A percentile compares a stretch with the other conserved stretches of the same genome.
Evolutionary conservation across 331 rosid genomes (phyloP).

Genomic region (Dryas integrifolia): DNA sequence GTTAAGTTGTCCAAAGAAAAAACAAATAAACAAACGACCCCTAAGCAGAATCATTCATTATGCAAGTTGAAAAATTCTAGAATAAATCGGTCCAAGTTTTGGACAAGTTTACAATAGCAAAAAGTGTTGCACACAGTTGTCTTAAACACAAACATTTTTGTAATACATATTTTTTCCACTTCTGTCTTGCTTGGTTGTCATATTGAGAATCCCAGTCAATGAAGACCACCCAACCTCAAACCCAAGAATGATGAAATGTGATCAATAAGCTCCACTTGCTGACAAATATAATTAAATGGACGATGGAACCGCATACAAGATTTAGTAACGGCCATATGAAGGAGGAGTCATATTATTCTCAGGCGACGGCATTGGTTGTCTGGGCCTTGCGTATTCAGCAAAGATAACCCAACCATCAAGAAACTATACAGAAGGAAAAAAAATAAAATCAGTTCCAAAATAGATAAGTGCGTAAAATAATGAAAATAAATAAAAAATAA

Average conservation of each 20-base stretch:
- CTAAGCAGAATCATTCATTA: neutral
- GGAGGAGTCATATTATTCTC: constrained; percentile 33
- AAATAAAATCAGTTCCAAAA: constrained; percentile 14
- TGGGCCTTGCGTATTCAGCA: constrained; percentile 93
- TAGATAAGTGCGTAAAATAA: neutral
- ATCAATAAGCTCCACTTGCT: constrained; percentile 16
- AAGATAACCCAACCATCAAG: constrained; percentile 98
- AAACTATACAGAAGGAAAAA: constrained; percentile 48
- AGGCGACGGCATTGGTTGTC: constrained; percentile 47
- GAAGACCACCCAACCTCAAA: constrained; percentile 23
- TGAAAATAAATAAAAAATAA: neutral
- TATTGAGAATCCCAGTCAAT: constrained; percentile 19
- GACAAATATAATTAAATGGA: constrained; percentile 20
- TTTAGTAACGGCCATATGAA: constrained; percentile 45
- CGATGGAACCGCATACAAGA: constrained; percentile 1
- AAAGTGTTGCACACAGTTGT: neutral
- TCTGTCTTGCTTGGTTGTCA: constrained; percentile 3
- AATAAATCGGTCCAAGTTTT: constrained; percentile 5
- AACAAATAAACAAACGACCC: neutral
- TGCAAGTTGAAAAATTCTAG: neutral
- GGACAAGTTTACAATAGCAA: constrained; percentile 2
- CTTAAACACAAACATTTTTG: neutral
- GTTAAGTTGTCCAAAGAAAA: neutral
- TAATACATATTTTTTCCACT: neutral
- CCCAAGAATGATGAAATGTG: constrained; percentile 20